Conservation (phyloP, 2,329 filamentous ascomycete genomes). For the Pseudofabraea citricarpa region DNA sequence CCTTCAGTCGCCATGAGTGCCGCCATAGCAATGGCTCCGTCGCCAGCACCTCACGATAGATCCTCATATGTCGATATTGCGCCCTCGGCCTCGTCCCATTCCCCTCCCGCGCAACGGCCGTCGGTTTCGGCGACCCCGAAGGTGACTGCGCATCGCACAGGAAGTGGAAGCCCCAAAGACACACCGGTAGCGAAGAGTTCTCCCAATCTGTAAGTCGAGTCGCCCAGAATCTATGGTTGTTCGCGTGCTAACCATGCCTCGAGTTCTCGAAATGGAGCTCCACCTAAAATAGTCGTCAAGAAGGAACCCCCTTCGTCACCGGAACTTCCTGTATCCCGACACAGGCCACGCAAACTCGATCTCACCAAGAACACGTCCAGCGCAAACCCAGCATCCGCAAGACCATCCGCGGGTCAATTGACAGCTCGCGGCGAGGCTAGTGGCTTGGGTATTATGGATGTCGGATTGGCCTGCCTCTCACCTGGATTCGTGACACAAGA, state of each 20-base stretch:
- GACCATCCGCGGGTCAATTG: conserved; percentile 63
- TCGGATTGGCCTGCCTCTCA: conserved; percentile 89
- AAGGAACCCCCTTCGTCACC: conserved; percentile 93
- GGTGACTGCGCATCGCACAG: conserved; percentile 41
- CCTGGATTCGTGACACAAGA: conserved; percentile 96
- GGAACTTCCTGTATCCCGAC: conserved; percentile 66
- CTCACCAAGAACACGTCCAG: conserved; percentile 62
- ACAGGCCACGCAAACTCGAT: conserved; percentile 73
- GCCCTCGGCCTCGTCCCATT: conserved; percentile 26
- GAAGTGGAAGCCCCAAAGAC: conserved; percentile 50
- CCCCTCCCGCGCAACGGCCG: conserved; percentile 22
- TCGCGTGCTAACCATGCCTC: conserved; percentile 4
- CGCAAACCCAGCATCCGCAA: conserved; percentile 50
- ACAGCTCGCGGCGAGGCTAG: conserved; percentile 66
- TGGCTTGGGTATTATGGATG: conserved; percentile 79
- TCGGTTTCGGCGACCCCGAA: conserved; percentile 36
- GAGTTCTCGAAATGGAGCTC: conserved; percentile 46
- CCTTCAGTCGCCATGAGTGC: conserved; percentile 52
- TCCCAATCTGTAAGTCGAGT: conserved; percentile 58
- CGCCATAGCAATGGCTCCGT: conserved; percentile 64
- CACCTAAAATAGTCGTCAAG: conserved; percentile 87
- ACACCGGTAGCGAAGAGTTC: conserved; percentile 46
- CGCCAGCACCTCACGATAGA: conserved; percentile 62
- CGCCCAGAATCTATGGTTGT: no score
- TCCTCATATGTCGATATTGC: conserved; percentile 49